These are phyloP conservation scores for Vanderwaltozyma polyspora DNA, from an alignment of 805 yeast genomes.

Conservation along the genomic window DNA sequence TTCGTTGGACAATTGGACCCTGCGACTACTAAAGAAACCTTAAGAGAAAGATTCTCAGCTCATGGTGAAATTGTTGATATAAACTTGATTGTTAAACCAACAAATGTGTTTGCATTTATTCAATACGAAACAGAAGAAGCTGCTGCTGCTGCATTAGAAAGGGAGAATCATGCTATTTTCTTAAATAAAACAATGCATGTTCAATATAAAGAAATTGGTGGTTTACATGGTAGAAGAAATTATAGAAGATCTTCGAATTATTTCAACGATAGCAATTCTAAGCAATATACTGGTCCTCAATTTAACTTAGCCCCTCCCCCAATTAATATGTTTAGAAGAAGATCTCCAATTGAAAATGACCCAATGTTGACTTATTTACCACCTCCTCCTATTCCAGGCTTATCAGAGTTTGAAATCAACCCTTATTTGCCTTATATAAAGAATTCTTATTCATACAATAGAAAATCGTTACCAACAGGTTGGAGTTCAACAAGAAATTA, in stretches of 20 bases:
- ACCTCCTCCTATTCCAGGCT: slow-evolving; percentile 3
- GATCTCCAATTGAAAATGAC: slow-evolving; percentile 13
- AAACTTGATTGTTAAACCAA: slow-evolving; percentile 42
- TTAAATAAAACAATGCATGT: slow-evolving; percentile 71
- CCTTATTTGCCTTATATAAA: slow-evolving; percentile 8
- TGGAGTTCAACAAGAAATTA: slow-evolving; percentile 9
- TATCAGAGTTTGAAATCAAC: slow-evolving; percentile 13
- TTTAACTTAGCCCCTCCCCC: slow-evolving; percentile 74
- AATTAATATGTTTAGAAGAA: slow-evolving; percentile 44
- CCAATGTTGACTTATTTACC: slow-evolving; percentile 5
- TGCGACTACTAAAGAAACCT: slow-evolving; percentile 41
- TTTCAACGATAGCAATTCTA: slow-evolving; percentile 3
- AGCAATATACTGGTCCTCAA: slow-evolving; percentile 24
- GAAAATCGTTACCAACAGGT: slow-evolving; percentile 15
- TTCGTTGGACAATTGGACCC: slow-evolving; percentile 66
- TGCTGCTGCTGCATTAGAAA: slow-evolving; percentile 80
- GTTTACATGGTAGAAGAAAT: slow-evolving; percentile 15
- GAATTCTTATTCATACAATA: slow-evolving; percentile 11
- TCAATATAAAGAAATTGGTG: slow-evolving; percentile 56
- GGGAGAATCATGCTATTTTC: slow-evolving; percentile 72
- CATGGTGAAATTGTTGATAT: slow-evolving; percentile 58
- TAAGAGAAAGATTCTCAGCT: slow-evolving; percentile 46
- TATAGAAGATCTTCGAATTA: slow-evolving; percentile 16
- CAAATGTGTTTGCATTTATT: slow-evolving; percentile 60
- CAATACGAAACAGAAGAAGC: slow-evolving; percentile 52